A percentile compares a stretch with the other conserved stretches of the same genome.
phyloP scores from a whole-genome alignment of 768 basidiomycete genomes.

The Trametes coccinea region DNA sequence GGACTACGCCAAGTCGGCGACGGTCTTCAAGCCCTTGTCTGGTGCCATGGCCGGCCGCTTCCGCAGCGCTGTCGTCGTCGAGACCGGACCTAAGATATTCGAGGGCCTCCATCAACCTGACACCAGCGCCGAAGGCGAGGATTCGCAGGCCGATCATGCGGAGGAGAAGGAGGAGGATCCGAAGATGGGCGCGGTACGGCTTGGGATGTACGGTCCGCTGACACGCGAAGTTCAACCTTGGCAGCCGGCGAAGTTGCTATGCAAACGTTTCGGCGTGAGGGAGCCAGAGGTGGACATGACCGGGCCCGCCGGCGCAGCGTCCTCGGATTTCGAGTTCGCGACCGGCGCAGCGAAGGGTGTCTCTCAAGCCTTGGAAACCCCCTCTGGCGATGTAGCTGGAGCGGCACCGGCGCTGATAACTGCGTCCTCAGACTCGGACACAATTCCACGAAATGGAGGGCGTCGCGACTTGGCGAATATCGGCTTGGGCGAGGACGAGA shows the following conservation, averaged over 20 bases:
- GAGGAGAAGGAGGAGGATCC: conserved; percentile 67
- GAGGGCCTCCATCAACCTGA: conserved; percentile 70
- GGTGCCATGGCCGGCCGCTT: conserved; percentile 96
- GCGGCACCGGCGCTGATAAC: conserved; percentile 19
- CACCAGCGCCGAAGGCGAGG: background rate
- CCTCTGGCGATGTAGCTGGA: background rate
- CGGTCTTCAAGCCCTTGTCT: conserved; percentile 87
- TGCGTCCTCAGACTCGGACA: conserved; percentile 8
- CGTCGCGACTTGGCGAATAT: conserved; percentile 72
- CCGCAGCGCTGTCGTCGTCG: conserved; percentile 75
- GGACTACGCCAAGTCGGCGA: conserved; percentile 86
- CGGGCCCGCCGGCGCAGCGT: conserved; percentile 17
- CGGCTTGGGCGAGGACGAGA: conserved; percentile 90
- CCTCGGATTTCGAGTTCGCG: conserved; percentile 17
- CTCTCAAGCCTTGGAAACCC: background rate
- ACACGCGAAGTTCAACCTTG: conserved; percentile 76
- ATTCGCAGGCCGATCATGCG: conserved; percentile 30
- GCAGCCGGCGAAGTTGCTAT: conserved; percentile 83
- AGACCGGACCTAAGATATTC: conserved; percentile 56
- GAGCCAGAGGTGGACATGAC: conserved; percentile 72
- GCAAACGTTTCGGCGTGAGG: conserved; percentile 91
- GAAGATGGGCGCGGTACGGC: conserved; percentile 74
- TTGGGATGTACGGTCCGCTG: conserved; percentile 89
- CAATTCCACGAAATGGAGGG: conserved; percentile 5
- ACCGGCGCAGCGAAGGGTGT: conserved; percentile 13